These are phyloP conservation scores for Aspergillus glaucus DNA, from an alignment of 2,329 filamentous ascomycete species.

Conservation along the genomic window DNA sequence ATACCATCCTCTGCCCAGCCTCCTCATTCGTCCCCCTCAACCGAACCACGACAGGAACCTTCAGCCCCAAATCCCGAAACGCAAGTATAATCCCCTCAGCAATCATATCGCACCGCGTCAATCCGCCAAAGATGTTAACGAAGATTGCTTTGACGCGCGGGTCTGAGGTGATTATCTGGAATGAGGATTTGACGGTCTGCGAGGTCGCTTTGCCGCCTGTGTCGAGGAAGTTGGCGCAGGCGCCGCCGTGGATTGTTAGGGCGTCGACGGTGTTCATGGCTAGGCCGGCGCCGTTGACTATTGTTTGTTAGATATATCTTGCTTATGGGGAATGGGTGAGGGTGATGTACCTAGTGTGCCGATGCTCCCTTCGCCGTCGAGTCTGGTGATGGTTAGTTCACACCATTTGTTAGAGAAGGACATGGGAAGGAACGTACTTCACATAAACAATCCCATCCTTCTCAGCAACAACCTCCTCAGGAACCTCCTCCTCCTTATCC, in stretches of 20 bases:
- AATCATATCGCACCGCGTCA: conserved; percentile 76
- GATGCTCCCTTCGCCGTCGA: conserved; percentile 54
- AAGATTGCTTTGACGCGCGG: conserved; percentile 64
- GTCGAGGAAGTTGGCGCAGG: conserved; percentile 78
- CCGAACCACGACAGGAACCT: conserved; percentile 70
- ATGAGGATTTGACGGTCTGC: conserved; percentile 70
- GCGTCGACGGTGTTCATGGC: conserved; percentile 90
- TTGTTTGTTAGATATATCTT: not conserved
- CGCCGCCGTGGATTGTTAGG: conserved; percentile 60
- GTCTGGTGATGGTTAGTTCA: conserved; percentile 18
- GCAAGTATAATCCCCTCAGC: conserved; percentile 67
- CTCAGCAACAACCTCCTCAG: conserved; percentile 57
- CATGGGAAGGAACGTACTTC: conserved; percentile 38
- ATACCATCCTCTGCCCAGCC: conserved; percentile 58
- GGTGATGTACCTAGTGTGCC: conserved; percentile 57
- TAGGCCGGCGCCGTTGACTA: conserved; percentile 78
- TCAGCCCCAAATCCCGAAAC: conserved; percentile 60
- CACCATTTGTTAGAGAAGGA: not conserved
- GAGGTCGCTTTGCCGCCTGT: conserved; percentile 83
- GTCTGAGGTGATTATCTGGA: conserved; percentile 67
- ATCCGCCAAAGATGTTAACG: conserved; percentile 64
- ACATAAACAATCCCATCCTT: conserved; percentile 74
- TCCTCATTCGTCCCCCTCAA: conserved; percentile 69
- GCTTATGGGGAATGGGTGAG: not conserved
- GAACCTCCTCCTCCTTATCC: conserved; percentile 46